Percentiles rank a stretch among this genome's conserved stretches.
These are phyloP conservation scores for Daldinia decipiens DNA, from an alignment of 495 filamentous ascomycete genomes.

Conservation along the genomic window DNA sequence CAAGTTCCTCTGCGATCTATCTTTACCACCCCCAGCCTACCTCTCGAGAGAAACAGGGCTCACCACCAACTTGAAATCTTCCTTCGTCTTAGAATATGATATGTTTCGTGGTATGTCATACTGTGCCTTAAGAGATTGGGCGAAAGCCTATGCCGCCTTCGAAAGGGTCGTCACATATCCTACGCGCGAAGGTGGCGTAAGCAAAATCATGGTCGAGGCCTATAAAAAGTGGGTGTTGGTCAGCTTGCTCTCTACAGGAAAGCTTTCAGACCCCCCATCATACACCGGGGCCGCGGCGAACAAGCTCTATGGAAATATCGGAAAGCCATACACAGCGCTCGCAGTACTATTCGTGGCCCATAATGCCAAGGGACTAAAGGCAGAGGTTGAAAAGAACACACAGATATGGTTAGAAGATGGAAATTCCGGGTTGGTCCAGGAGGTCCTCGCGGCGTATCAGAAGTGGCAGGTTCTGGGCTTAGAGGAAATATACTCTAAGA, in stretches of 20 bases:
- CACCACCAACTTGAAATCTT: conserved; percentile 64
- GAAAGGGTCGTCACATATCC: conserved; percentile 75
- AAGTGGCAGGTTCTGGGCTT: conserved; percentile 60
- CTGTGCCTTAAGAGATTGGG: conserved; percentile 76
- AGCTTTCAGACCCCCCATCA: conserved; percentile 57
- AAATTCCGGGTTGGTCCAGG: conserved; percentile 58
- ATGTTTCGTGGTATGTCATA: conserved; percentile 81
- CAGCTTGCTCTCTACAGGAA: conserved; percentile 75
- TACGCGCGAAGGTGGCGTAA: conserved; percentile 63
- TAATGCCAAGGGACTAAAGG: conserved; percentile 64
- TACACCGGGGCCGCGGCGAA: conserved; percentile 56
- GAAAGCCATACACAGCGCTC: conserved; percentile 76
- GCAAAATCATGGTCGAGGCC: conserved; percentile 84
- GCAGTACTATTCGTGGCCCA: conserved; percentile 73
- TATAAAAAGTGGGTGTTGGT: conserved; percentile 96
- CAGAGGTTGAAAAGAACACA: conserved; percentile 61
- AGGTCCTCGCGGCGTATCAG: conserved; percentile 61
- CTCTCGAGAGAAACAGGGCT: conserved; percentile 68
- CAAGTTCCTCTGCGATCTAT: conserved; percentile 47
- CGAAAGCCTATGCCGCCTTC: conserved; percentile 74
- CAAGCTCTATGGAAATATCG: conserved; percentile 67
- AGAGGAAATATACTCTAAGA: conserved; percentile 59
- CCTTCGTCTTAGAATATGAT: conserved; percentile 79
- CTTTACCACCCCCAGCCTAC: conserved; percentile 55
- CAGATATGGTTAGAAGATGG: conserved; percentile 68